These are phyloP conservation scores for Limonium bicolor DNA, from an alignment of 148 eudicot species.

Conservation along the genomic window DNA sequence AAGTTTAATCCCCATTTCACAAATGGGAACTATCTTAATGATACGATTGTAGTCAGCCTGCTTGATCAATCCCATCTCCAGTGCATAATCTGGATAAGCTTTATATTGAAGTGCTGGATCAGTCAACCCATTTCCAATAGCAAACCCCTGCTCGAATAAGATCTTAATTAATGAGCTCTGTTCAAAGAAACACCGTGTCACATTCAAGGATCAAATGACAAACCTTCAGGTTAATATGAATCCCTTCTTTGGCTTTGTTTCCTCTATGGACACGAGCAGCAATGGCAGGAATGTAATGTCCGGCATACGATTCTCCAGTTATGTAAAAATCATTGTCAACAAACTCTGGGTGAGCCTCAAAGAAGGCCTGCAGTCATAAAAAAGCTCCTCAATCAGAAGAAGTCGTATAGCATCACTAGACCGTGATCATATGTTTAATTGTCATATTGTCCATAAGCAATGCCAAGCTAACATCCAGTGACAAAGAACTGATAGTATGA, in stretches of 20 bases:
- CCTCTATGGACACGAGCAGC: constrained; percentile 74
- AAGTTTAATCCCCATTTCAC: constrained; percentile 59
- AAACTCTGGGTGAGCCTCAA: constrained; percentile 54
- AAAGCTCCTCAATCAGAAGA: too few species aligned
- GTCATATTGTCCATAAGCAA: too few species aligned
- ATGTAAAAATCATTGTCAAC: constrained; percentile 69
- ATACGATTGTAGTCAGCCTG: constrained; percentile 42
- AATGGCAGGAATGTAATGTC: constrained; percentile 92
- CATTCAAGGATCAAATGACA: neutral
- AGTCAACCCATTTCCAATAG: constrained; percentile 6
- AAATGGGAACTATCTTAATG: constrained; percentile 55
- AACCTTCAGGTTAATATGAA: constrained; percentile 81
- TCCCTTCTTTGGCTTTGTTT: constrained; percentile 63
- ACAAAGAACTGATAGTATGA: too few species aligned
- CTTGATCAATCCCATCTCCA: constrained; percentile 64
- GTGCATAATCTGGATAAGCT: constrained; percentile 85
- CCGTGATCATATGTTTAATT: too few species aligned
- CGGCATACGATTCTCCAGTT: constrained; percentile 97
- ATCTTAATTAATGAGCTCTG: too few species aligned
- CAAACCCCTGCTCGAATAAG: constrained; percentile 2
- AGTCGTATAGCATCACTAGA: too few species aligned
- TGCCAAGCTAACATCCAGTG: too few species aligned
- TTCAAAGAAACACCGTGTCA: neutral
- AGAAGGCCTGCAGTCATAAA: constrained; percentile 60
- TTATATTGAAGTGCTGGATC: constrained; percentile 52